Evolutionary conservation across 495 filamentous ascomycete genomes (phyloP), one percentile per base, ranked within the genome.

Genomic region (Beverwykella pulmonaria): DNA sequence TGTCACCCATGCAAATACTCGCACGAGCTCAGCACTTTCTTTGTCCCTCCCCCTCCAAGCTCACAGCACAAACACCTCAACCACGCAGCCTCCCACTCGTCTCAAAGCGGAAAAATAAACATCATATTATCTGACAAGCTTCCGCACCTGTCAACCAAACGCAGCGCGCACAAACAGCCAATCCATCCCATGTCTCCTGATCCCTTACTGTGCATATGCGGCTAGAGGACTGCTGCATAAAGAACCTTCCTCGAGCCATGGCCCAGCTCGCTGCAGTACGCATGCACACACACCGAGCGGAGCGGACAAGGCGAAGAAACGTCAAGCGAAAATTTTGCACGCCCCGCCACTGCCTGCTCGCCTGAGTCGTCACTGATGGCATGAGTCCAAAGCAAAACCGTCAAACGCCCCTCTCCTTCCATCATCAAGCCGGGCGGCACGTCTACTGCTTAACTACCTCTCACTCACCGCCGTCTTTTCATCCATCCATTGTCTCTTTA

Each of bases 121-220:
- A 30, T 26, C 32, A 34, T 22, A 2, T 3, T 14, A 34, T 44
- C 27, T 57, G 19, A 34, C 19, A 26, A 57, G 34, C 7, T 17
- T 34, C 23, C 17, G 26, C 2, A 19, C 23, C 29, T 39, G 32
- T 41, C 27, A 47, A 27, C 56, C 53, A 53, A 52, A 52, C 41
- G 49, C 25, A 15, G 20, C 53, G 14, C 22, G 27, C 26, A 19
- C 15, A 52, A 57, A 25, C 53, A 32, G 4, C 55, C 55, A 65
- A 58, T 58, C 34, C 50, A 12, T 30, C 29, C 41, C 62, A 23
- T 22, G 54, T 54, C 46, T 50, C 57, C 58, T 61, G 64, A 67
- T 61, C 50, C 64, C 58, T 59, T 26, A 9, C 25, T 25, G n/a
- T 67, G 65, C 65, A 68, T 68, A 68, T 68, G 65, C 65, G 50